phyloP scores from a whole-genome alignment of 441 rosid species.

The Eutrema salsugineum region DNA sequence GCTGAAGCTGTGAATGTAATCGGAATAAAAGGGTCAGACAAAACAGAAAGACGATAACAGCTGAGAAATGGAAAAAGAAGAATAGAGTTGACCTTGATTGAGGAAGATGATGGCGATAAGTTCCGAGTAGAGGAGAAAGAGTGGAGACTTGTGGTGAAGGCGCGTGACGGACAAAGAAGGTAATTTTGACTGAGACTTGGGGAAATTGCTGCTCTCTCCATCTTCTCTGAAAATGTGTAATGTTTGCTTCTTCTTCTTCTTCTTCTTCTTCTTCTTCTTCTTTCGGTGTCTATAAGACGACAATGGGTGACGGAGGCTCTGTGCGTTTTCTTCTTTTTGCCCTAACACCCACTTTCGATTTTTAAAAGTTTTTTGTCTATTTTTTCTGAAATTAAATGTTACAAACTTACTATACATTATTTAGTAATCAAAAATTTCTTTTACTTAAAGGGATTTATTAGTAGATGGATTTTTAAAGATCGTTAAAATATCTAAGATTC shows the following conservation, averaged over 20 bases:
- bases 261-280: background rate
- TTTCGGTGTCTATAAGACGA: background rate
- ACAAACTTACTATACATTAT: too few relatives aligned
- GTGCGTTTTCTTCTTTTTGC: background rate
- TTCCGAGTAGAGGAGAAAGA: conserved; percentile 21
- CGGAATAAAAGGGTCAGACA: background rate
- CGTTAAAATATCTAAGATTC: too few relatives aligned
- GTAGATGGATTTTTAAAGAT: too few relatives aligned
- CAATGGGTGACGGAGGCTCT: background rate
- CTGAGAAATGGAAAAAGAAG: background rate
- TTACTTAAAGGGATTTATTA: too few relatives aligned
- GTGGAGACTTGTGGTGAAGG: conserved; percentile 27
- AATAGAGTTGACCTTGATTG: conserved; percentile 39
- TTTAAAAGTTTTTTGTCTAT: background rate
- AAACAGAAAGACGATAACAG: background rate
- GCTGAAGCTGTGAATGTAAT: conserved; percentile 33
- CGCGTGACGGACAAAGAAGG: conserved; percentile 38
- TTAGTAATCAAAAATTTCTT: too few relatives aligned
- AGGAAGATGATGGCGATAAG: conserved; percentile 18
- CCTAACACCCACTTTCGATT: background rate
- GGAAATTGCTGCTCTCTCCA: conserved; percentile 46
- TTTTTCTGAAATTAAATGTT: background rate
- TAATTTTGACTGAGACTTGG: conserved; percentile 30
- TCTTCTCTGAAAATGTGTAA: background rate
- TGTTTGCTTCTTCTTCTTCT: background rate